Evolutionary conservation across 1,284 basidiomycete species (phyloP).

Genomic region (Sphagnurus paluster): DNA sequence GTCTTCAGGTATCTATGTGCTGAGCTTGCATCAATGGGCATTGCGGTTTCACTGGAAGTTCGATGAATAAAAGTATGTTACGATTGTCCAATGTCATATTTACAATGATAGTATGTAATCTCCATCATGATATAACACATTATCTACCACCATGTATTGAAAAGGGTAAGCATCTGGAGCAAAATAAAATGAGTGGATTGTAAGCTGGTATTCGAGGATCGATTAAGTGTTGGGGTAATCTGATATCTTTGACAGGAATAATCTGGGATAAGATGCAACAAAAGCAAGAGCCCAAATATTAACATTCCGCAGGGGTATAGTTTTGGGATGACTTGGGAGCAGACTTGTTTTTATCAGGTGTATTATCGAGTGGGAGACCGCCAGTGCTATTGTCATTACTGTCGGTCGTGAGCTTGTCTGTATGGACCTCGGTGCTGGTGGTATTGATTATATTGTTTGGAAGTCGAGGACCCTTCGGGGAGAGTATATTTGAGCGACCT

Average conservation of each 20-base stretch:
- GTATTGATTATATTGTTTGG: too few relatives aligned
- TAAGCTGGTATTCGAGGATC: slow-evolving; percentile 1
- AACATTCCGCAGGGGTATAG: slow-evolving; percentile 5
- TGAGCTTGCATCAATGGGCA: slow-evolving; percentile 84
- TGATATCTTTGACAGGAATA: too few relatives aligned
- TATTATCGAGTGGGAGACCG: too few relatives aligned
- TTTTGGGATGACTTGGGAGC: slow-evolving; percentile 1
- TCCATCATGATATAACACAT: slow-evolving; percentile 12
- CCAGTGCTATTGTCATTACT: too few relatives aligned
- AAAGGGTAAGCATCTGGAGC: background rate
- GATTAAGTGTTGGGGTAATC: slow-evolving; percentile 1
- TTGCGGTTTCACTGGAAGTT: slow-evolving; percentile 76
- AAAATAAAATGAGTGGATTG: background rate
- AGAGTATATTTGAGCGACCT: too few relatives aligned
- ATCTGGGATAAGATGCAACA: background rate
- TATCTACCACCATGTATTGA: slow-evolving; percentile 9
- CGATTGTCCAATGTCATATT: slow-evolving; percentile 7
- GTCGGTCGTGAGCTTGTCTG: too few relatives aligned
- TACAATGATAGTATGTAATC: slow-evolving; percentile 11
- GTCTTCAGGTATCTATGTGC: slow-evolving; percentile 91
- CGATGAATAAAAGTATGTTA: slow-evolving; percentile 30
- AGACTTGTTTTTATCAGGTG: too few relatives aligned
- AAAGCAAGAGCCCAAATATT: background rate
- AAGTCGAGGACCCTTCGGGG: too few relatives aligned
- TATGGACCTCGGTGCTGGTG: too few relatives aligned